Conservation (phyloP, 108 stramenopile species). For the Bacterosira constricta region DNA sequence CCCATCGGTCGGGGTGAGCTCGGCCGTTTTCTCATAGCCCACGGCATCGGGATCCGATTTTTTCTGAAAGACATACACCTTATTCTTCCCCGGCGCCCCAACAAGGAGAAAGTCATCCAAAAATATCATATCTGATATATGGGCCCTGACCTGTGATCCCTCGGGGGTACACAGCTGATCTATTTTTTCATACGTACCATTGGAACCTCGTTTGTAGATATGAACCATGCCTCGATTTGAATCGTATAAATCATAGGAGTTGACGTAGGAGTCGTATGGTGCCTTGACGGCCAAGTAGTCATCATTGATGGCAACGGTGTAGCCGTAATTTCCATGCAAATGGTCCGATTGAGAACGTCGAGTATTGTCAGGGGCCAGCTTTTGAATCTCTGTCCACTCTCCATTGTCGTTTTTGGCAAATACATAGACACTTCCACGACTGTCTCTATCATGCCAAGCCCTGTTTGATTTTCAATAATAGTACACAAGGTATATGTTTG, state of each 20-base stretch:
- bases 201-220: background rate
- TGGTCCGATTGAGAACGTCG: background rate
- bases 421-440: background rate
- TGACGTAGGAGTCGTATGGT: background rate
- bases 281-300: background rate
- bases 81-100: background rate
- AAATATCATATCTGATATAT: background rate
- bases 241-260: background rate
- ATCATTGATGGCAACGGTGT: background rate
- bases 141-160: background rate
- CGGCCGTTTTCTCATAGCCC: background rate
- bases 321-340: slow-evolving; percentile 1
- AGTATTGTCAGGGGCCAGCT: background rate
- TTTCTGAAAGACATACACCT: slow-evolving; percentile 5
- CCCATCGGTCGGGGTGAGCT: background rate
- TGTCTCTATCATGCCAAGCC: slow-evolving; percentile 1
- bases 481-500: no score
- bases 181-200: background rate
- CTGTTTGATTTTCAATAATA: no score
- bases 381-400: background rate
- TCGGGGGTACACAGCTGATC: background rate
- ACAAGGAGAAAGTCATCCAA: background rate
- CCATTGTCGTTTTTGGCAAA: background rate
- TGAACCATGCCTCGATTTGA: background rate
- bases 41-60: background rate